Percentiles rank a stretch among this genome's conserved stretches.
Evolutionary conservation across 2,329 filamentous ascomycete genomes (phyloP).

Genomic region (Cladosporium sp.): DNA sequence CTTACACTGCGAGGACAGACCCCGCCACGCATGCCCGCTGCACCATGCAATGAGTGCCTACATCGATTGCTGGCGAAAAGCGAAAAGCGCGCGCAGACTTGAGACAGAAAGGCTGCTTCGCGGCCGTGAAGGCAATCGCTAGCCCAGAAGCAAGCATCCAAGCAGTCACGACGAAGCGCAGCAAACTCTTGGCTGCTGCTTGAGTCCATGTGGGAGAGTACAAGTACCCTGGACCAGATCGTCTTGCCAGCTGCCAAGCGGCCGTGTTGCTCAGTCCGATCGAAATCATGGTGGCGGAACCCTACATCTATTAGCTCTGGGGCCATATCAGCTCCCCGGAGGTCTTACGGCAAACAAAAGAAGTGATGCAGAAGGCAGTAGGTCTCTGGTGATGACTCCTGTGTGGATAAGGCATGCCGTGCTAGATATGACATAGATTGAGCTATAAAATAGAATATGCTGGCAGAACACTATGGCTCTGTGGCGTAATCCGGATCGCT

Average conservation of each 20-base stretch:
- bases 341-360: neutral
- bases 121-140: constrained; percentile 21
- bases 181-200: constrained; percentile 14
- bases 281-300: neutral
- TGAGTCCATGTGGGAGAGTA: neutral
- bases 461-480: constrained; percentile 19
- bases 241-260: neutral
- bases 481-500: too few relatives aligned
- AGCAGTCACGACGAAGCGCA: constrained; percentile 18
- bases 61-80: constrained; percentile 11
- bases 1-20: constrained; percentile 22
- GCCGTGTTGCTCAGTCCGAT: neutral
- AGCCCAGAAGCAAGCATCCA: constrained; percentile 23
- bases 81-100: neutral
- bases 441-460: constrained; percentile 22
- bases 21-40: constrained; percentile 21
- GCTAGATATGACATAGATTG: constrained; percentile 22
- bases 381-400: constrained; percentile 15
- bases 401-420: constrained; percentile 18
- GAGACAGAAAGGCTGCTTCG: constrained; percentile 18
- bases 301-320: neutral
- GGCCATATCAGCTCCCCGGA: neutral
- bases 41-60: constrained; percentile 21
- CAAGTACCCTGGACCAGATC: neutral
- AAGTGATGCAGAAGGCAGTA: constrained; percentile 16